Evolutionary conservation across 192 early-diverging fungal species (phyloP).

Genomic region (Dimargaris cristalligena): DNA sequence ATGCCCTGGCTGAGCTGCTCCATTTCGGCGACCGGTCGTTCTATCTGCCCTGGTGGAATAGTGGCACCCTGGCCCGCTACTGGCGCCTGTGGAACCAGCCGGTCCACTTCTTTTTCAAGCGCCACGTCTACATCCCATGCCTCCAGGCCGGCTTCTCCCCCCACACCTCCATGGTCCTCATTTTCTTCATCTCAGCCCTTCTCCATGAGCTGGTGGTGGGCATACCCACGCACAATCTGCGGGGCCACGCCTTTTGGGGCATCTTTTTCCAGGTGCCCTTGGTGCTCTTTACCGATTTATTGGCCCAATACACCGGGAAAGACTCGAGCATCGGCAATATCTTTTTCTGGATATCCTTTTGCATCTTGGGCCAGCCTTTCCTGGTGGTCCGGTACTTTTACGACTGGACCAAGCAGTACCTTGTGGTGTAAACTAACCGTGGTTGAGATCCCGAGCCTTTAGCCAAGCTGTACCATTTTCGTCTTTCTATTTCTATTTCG

Average conservation of each 20-base stretch:
- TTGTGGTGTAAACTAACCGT: no score
- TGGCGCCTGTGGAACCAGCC: conserved; percentile 88
- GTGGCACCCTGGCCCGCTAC: conserved; percentile 54
- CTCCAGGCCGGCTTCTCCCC: conserved; percentile 45
- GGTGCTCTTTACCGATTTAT: conserved; percentile 45
- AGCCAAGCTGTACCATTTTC: no score
- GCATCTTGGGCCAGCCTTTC: conserved; percentile 62
- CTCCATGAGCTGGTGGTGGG: conserved; percentile 79
- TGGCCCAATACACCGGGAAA: conserved; percentile 49
- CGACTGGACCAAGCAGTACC: conserved; percentile 26
- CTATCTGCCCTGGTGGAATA: conserved; percentile 86
- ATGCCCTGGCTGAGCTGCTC: conserved; percentile 61
- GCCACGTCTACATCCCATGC: conserved; percentile 73
- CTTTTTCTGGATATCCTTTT: conserved; percentile 68
- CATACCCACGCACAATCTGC: conserved; percentile 61
- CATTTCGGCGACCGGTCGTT: conserved; percentile 79
- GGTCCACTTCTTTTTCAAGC: conserved; percentile 73
- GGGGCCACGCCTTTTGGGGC: conserved; percentile 65
- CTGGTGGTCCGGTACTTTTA: conserved; percentile 58
- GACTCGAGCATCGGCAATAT: conserved; percentile 55
- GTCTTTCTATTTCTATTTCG: no score
- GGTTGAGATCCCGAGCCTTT: no score
- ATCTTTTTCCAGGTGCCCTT: conserved; percentile 66
- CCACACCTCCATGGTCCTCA: conserved; percentile 34
- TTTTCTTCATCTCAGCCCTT: conserved; percentile 69